These are phyloP conservation scores for Cicer yamashitae DNA, from an alignment of 306 rosid genomes.

Conservation along the genomic window DNA sequence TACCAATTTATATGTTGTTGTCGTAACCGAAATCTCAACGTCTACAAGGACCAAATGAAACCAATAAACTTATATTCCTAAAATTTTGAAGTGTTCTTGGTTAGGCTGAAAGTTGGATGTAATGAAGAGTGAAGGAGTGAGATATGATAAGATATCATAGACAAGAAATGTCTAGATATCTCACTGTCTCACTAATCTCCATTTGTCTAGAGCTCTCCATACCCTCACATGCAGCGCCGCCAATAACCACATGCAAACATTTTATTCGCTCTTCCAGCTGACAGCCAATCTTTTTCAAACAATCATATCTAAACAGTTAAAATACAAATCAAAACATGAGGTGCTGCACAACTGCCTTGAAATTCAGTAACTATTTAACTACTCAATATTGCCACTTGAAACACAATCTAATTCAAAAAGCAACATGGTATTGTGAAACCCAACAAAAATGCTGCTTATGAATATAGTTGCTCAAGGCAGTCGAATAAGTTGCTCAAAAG, in stretches of 20 bases:
- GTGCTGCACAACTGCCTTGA: background rate
- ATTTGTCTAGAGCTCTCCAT: background rate
- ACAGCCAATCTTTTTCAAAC: conserved; percentile 1
- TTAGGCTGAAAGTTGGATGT: conserved; percentile 18
- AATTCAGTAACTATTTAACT: background rate
- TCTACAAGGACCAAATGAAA: background rate
- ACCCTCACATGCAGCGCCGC: conserved; percentile 27
- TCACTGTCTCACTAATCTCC: background rate
- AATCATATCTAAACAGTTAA: conserved; percentile 4
- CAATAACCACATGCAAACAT: background rate
- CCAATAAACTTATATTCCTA: background rate
- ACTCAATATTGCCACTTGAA: conserved; percentile 20
- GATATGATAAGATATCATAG: conserved; percentile 15
- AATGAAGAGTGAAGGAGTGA: conserved; percentile 2
- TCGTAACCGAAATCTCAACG: background rate
- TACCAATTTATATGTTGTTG: background rate
- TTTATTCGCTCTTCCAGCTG: conserved; percentile 30
- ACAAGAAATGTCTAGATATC: background rate
- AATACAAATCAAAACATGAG: conserved; percentile 31
- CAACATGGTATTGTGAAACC: background rate
- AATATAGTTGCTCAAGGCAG: background rate
- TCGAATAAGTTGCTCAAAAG: conserved; percentile 6
- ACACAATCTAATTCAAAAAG: conserved; percentile 24
- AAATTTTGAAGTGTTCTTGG: background rate
- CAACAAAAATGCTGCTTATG: background rate